Evolutionary conservation across 306 rosid species (phyloP).

Genomic region (Astragalus glycyphyllos): DNA sequence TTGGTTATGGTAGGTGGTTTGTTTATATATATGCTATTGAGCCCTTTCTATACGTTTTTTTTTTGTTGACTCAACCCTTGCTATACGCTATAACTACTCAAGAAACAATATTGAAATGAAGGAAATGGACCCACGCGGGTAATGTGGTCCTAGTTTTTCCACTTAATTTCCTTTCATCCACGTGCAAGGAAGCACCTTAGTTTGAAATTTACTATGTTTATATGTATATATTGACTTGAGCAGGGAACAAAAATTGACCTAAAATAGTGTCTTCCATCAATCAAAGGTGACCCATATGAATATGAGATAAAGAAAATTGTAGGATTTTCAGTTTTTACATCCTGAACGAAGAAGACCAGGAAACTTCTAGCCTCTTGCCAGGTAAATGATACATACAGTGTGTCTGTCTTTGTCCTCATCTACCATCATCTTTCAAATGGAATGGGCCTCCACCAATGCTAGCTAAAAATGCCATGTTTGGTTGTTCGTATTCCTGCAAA

Average conservation of each 20-base stretch:
- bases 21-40: too few relatives aligned
- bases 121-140: conserved; percentile 20
- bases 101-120: too few relatives aligned
- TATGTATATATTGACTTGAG: not conserved
- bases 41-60: too few relatives aligned
- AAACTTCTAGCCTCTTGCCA: conserved; percentile 29
- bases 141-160: not conserved
- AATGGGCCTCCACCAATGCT: not conserved
- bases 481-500: too few relatives aligned
- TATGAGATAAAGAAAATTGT: too few relatives aligned
- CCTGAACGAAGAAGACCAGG: not conserved
- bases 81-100: too few relatives aligned
- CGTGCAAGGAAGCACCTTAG: not conserved
- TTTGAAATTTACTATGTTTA: not conserved
- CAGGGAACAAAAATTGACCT: too few relatives aligned
- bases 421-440: not conserved
- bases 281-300: too few relatives aligned
- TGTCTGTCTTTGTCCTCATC: not conserved
- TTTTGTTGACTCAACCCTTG: too few relatives aligned
- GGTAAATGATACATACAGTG: not conserved
- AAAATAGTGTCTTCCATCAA: too few relatives aligned
- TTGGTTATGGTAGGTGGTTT: not conserved
- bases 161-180: not conserved
- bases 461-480: too few relatives aligned
- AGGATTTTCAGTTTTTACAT: too few relatives aligned